These are phyloP conservation scores for Mallotus japonicus DNA, from an alignment of 441 rosid genomes.

Conservation along the genomic window DNA sequence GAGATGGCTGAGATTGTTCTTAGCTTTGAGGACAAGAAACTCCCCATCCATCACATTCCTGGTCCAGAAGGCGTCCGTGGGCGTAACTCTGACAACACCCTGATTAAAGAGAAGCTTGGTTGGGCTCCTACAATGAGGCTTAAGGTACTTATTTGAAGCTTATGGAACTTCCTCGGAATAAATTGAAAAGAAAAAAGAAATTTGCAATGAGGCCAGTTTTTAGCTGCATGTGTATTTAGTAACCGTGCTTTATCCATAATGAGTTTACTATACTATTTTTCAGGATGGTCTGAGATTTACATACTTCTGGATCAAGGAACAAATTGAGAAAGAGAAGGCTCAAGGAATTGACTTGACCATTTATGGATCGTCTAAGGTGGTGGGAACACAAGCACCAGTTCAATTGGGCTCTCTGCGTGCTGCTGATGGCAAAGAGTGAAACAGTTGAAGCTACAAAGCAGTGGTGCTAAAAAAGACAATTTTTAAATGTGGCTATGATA, in stretches of 20 bases:
- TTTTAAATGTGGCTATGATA: slow-evolving; percentile 5
- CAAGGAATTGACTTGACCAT: slow-evolving; percentile 68
- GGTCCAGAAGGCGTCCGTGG: slow-evolving; percentile 99
- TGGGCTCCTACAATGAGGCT: slow-evolving; percentile 96
- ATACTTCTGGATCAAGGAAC: slow-evolving; percentile 93
- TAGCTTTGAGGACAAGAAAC: slow-evolving; percentile 75
- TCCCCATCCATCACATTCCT: slow-evolving; percentile 89
- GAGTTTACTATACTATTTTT: slow-evolving; percentile 17
- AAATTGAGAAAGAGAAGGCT: slow-evolving; percentile 86
- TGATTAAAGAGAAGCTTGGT: slow-evolving; percentile 94
- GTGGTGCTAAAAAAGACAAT: slow-evolving; percentile 4
- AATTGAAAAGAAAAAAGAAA: background rate
- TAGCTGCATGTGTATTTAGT: background rate
- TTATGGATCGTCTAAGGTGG: slow-evolving; percentile 92
- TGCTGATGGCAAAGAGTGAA: slow-evolving; percentile 87
- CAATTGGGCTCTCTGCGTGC: slow-evolving; percentile 93
- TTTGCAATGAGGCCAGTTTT: background rate
- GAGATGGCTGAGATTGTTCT: slow-evolving; percentile 98
- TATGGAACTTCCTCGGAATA: background rate
- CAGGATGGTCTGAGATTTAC: slow-evolving; percentile 94
- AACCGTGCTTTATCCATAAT: background rate
- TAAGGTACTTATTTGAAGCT: slow-evolving; percentile 50
- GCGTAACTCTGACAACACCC: slow-evolving; percentile 90
- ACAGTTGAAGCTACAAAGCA: slow-evolving; percentile 1
- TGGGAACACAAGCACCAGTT: slow-evolving; percentile 97